phyloP scores from a whole-genome alignment of 2,329 filamentous ascomycete species.

The Celoporthe dispersa region DNA sequence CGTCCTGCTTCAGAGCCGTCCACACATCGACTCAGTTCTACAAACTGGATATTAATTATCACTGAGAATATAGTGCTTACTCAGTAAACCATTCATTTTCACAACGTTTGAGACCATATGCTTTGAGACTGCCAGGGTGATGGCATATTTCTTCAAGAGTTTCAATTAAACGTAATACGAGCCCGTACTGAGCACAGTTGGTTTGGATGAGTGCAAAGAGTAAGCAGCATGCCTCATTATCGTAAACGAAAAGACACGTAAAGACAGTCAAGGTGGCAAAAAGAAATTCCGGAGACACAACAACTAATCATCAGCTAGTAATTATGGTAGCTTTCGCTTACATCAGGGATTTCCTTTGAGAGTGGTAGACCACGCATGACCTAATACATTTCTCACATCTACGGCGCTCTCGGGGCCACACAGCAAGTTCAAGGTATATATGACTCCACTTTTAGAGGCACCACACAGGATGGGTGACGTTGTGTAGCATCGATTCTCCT shows the following conservation, averaged over 20 bases:
- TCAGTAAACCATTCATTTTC: no score
- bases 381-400: neutral
- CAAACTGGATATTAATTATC: no score
- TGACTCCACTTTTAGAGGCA: neutral
- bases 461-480: neutral
- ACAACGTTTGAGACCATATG: no score
- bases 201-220: no score
- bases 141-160: no score
- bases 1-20: no score
- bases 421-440: neutral
- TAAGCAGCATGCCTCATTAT: no score
- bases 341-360: neutral
- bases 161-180: no score
- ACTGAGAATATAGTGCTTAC: no score
- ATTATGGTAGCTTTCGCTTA: neutral
- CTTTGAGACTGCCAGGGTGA: no score
- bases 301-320: neutral
- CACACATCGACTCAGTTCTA: no score
- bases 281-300: neutral
- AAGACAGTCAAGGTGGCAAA: neutral
- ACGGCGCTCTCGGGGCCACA: neutral
- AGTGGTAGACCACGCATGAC: neutral
- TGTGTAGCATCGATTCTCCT: neutral
- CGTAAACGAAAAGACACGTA: neutral
- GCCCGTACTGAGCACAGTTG: no score